Evolutionary conservation across 2,329 filamentous ascomycete genomes (phyloP), one percentile per base, ranked within the genome.

Genomic region (Herpotrichia juniperi): DNA sequence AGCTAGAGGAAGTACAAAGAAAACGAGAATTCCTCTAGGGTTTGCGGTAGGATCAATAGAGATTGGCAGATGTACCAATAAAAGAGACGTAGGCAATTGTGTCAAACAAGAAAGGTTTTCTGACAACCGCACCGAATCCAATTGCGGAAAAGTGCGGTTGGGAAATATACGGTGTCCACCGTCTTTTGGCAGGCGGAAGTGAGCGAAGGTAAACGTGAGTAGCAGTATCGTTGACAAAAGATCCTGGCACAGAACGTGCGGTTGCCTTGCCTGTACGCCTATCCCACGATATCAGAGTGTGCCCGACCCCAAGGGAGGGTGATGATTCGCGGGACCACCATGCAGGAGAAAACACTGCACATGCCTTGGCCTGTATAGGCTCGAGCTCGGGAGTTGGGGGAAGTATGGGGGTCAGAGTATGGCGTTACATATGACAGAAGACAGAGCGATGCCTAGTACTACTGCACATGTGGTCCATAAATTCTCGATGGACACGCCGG

Each of bases 261-360:
- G 66, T 63, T 73, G 70, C 66, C 70, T 73, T 56, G 53, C 56
- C 48, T 51, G 39, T 44, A 63, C 56, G 62, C 59, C 58, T 68
- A 50, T 58, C 60, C 58, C 52, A 49, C 46, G 51, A 52, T 43
- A 47, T 46, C 22, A 46, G 21, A 42, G 46, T 35, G 53, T 54
- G 43, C 47, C 52, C 48, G 48, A 40, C 39, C 46, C 48, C 31
- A 46, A 43, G 26, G 25, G 26, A 42, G 31, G 39, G 43, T 34
- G 53, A 44, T 64, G 56, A 68, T 64, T 68, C 59, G 62, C 50
- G 51, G 54, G 48, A n/a, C 48, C 24, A 39, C 31, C 43, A 35
- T 43, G 48, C 42, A 39, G 49, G 47, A 54, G 49, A 42, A 51
- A 35, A 52, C 42, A 53, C 51, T 51, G 40, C 53, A 45, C 54